Percentiles rank a stretch among this genome's conserved stretches.
Evolutionary conservation across 2,329 filamentous ascomycete genomes (phyloP).

Genomic region (Pezicula rhizophila): DNA sequence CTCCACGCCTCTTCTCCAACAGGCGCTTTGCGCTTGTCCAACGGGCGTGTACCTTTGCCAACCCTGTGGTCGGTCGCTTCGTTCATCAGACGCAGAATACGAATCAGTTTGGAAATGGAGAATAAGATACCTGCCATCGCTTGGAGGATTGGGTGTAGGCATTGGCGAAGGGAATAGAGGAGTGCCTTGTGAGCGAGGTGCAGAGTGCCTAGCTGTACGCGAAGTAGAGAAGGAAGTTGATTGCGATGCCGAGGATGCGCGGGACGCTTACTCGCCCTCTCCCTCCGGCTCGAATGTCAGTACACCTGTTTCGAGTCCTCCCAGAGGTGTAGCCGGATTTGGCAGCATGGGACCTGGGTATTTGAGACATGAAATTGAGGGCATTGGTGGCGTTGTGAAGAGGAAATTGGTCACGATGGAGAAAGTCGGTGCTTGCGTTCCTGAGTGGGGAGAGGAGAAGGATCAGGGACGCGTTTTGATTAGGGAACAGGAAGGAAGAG

Average conservation of each 20-base stretch:
- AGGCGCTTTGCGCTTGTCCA: slow-evolving; percentile 27
- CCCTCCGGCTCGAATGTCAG: slow-evolving; percentile 10
- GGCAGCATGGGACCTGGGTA: slow-evolving; percentile 63
- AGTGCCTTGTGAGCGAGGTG: slow-evolving; percentile 77
- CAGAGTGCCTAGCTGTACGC: slow-evolving; percentile 67
- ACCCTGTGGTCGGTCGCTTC: slow-evolving; percentile 70
- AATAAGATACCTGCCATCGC: slow-evolving; percentile 73
- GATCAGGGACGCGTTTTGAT: slow-evolving; percentile 59
- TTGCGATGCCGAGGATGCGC: slow-evolving; percentile 71
- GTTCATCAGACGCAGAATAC: slow-evolving; percentile 53
- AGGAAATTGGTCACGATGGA: slow-evolving; percentile 81
- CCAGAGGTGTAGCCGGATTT: slow-evolving; percentile 19
- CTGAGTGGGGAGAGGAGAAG: slow-evolving; percentile 77
- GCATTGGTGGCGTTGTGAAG: slow-evolving; percentile 82
- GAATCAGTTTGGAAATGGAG: slow-evolving; percentile 81
- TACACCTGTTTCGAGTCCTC: slow-evolving; percentile 8
- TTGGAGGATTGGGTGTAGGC: slow-evolving; percentile 75
- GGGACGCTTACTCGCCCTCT: slow-evolving; percentile 19
- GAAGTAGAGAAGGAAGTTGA: slow-evolving; percentile 80
- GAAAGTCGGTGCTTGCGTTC: slow-evolving; percentile 75
- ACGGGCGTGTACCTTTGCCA: slow-evolving; percentile 75
- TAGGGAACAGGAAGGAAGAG: slow-evolving; percentile 61
- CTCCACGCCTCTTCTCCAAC: slow-evolving; percentile 9
- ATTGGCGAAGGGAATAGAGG: slow-evolving; percentile 85
- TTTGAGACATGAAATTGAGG: slow-evolving; percentile 80